These are phyloP conservation scores for Mycosarcoma maydis DNA, from an alignment of 1,284 basidiomycete genomes.

Conservation along the genomic window DNA sequence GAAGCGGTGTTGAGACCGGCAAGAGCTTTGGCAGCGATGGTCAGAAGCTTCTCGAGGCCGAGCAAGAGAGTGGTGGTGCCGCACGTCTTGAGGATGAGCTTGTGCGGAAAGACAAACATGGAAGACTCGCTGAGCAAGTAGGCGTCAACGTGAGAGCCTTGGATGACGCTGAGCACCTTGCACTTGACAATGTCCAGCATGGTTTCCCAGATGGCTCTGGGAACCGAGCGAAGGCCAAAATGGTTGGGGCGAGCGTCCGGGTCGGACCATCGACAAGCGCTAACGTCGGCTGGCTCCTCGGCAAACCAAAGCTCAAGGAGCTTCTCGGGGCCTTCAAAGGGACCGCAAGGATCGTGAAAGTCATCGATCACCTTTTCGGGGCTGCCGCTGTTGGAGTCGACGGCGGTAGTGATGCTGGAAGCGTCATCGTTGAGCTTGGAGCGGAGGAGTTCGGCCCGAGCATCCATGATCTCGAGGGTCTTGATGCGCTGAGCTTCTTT, in stretches of 20 bases:
- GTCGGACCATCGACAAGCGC: conserved; percentile 39
- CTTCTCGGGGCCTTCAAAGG: conserved; percentile 80
- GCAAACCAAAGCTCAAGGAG: conserved; percentile 98
- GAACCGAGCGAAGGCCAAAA: conserved; percentile 80
- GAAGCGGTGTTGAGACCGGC: conserved; percentile 33
- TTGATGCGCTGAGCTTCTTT: conserved; percentile 48
- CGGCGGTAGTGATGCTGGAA: conserved; percentile 37
- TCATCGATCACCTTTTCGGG: conserved; percentile 31
- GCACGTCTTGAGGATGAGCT: conserved; percentile 97
- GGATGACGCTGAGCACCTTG: conserved; percentile 89
- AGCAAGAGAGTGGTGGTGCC: conserved; percentile 97
- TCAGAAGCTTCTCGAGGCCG: conserved; percentile 70
- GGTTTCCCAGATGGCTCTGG: conserved; percentile 85
- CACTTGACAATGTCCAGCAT: conserved; percentile 98
- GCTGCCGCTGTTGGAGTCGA: conserved; percentile 35
- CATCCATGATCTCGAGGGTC: conserved; percentile 45
- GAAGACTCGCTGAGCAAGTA: conserved; percentile 98
- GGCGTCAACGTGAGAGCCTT: conserved; percentile 88
- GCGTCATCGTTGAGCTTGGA: conserved; percentile 32
- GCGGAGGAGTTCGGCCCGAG: conserved; percentile 35
- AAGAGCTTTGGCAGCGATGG: conserved; percentile 84
- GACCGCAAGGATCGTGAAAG: conserved; percentile 55
- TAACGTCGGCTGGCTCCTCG: conserved; percentile 69
- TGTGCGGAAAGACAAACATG: conserved; percentile 93
- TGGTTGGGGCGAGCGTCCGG: conserved; percentile 37